Conservation (phyloP, 163 green algal species). For the Smithsoniella earleae region DNA sequence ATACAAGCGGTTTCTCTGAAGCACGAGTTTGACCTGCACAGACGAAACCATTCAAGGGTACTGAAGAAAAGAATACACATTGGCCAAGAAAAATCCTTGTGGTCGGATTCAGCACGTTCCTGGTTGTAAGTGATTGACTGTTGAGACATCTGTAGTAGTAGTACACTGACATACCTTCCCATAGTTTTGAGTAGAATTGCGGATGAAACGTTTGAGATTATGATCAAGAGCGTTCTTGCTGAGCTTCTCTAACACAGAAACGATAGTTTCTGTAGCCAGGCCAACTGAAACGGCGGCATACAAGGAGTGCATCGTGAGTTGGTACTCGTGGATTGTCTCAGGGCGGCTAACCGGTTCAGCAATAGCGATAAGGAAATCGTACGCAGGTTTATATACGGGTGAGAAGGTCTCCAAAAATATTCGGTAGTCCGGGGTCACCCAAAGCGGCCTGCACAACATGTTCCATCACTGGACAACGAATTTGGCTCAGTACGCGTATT, state of each 20-base stretch:
- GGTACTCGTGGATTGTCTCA: slow-evolving; percentile 90
- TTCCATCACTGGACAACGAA: too few relatives aligned
- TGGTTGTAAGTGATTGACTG: too few relatives aligned
- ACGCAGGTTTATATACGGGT: slow-evolving; percentile 84
- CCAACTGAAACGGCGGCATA: slow-evolving; percentile 96
- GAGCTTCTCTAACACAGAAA: slow-evolving; percentile 77
- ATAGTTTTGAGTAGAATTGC: slow-evolving; percentile 84
- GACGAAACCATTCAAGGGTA: not conserved
- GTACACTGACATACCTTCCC: too few relatives aligned
- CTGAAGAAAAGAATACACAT: not conserved
- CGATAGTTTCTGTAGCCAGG: slow-evolving; percentile 83
- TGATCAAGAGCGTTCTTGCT: slow-evolving; percentile 52
- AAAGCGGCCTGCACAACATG: slow-evolving; percentile 65
- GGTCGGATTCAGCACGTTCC: too few relatives aligned
- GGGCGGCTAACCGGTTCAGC: slow-evolving; percentile 85
- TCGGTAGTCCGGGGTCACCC: slow-evolving; percentile 86
- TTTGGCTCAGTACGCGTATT: slow-evolving; percentile 14
- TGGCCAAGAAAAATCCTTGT: slow-evolving; percentile 33
- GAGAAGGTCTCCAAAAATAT: slow-evolving; percentile 97
- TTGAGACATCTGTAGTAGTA: too few relatives aligned
- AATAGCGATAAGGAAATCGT: slow-evolving; percentile 97
- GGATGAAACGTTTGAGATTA: slow-evolving; percentile 62
- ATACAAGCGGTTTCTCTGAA: slow-evolving; percentile 90
- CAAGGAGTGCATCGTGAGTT: slow-evolving; percentile 72
- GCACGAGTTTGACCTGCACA: slow-evolving; percentile 85